phyloP scores from a whole-genome alignment of 495 filamentous ascomycete species.

The Hyaloscypha hepaticicola region DNA sequence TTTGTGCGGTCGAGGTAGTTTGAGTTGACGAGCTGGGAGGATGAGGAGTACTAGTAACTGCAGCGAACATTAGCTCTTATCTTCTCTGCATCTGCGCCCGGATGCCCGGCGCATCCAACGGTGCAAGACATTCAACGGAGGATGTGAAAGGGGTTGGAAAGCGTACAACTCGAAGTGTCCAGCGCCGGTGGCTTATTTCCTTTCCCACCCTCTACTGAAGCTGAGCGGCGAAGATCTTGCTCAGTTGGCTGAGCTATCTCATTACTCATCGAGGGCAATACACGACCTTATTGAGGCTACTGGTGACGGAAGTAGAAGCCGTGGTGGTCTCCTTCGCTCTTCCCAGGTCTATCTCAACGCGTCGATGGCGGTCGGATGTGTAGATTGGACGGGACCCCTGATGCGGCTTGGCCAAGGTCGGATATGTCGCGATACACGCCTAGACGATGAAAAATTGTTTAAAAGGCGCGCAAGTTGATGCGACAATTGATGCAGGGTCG shows the following conservation, averaged over 20 bases:
- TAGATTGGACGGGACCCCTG: conserved; percentile 8
- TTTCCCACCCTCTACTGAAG: conserved; percentile 27
- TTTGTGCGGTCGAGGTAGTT: conserved; percentile 29
- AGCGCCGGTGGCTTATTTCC: conserved; percentile 28
- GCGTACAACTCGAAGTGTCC: conserved; percentile 32
- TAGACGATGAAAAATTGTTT: not conserved
- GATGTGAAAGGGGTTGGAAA: conserved; percentile 6
- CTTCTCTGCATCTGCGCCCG: conserved; percentile 28
- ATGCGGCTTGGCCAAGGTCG: conserved; percentile 16
- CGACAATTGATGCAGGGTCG: conserved; percentile 26
- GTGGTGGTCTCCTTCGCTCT: not conserved
- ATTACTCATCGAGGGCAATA: conserved; percentile 49
- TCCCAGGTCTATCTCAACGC: conserved; percentile 8
- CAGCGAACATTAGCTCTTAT: conserved; percentile 14
- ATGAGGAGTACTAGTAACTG: conserved; percentile 30
- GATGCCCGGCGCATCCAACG: conserved; percentile 15
- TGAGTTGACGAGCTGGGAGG: conserved; percentile 33
- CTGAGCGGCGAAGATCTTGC: conserved; percentile 29
- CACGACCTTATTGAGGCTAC: conserved; percentile 7
- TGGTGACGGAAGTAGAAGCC: not conserved
- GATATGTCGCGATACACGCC: conserved; percentile 3
- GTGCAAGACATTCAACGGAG: not conserved
- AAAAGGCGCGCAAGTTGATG: conserved; percentile 19
- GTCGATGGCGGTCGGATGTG: conserved; percentile 7
- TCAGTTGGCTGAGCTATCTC: conserved; percentile 41